Percentiles rank a stretch among this genome's conserved stretches.
Evolutionary conservation across 768 basidiomycete species (phyloP).

Genomic region (Psilocybe tampanensis): DNA sequence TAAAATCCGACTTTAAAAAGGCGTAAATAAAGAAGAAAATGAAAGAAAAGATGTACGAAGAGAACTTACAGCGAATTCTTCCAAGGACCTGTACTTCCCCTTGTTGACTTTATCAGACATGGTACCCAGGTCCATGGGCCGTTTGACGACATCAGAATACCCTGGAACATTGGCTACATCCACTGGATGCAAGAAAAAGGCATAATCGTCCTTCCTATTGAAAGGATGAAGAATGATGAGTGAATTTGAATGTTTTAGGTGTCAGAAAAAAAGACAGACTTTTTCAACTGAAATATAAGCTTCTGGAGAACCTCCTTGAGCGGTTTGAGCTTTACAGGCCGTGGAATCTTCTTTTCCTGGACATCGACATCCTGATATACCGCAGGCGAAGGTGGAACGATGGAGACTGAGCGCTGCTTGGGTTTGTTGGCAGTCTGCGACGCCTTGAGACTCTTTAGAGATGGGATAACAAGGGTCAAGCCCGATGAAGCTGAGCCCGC

Average conservation of each 20-base stretch:
- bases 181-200: constrained; percentile 77
- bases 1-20: constrained; percentile 60
- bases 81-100: constrained; percentile 77
- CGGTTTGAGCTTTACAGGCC: constrained; percentile 77
- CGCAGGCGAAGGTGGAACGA: constrained; percentile 20
- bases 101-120: constrained; percentile 77
- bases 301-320: constrained; percentile 73
- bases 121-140: constrained; percentile 93
- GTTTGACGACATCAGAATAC: constrained; percentile 69
- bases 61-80: constrained; percentile 72
- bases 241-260: not conserved
- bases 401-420: constrained; percentile 32
- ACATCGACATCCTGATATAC: constrained; percentile 30
- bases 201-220: constrained; percentile 82
- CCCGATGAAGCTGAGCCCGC: constrained; percentile 40
- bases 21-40: constrained; percentile 7
- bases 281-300: constrained; percentile 74
- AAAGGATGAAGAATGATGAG: constrained; percentile 2
- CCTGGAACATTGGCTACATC: constrained; percentile 60
- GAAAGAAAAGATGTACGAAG: not conserved
- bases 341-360: constrained; percentile 45
- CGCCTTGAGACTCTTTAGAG: constrained; percentile 63
- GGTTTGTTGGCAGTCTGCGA: constrained; percentile 54
- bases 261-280: constrained; percentile 41
- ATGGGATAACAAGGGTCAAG: constrained; percentile 66